Percentiles rank a stretch among this genome's conserved stretches.
Evolutionary conservation across 1,139 yeast species (phyloP).

Genomic region (Magnusiomyces magnusii): DNA sequence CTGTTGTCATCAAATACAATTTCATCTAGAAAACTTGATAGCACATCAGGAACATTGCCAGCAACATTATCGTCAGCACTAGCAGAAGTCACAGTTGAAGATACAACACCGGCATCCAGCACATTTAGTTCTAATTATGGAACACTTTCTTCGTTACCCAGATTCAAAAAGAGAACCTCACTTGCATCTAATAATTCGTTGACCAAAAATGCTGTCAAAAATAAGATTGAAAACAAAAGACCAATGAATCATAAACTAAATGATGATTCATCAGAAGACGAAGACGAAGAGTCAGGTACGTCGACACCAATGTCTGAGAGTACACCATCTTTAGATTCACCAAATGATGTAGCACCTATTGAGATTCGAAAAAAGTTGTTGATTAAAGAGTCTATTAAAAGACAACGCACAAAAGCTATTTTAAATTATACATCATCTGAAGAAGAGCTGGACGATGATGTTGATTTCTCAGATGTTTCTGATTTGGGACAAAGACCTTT

Average conservation of each 20-base stretch:
- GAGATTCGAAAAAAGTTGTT: background rate
- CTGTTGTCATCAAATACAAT: background rate
- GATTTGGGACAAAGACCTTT: background rate
- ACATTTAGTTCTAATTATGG: background rate
- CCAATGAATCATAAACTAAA: slow-evolving; percentile 75
- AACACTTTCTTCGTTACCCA: slow-evolving; percentile 37
- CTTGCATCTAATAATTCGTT: background rate
- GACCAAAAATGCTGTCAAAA: background rate
- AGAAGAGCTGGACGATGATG: slow-evolving; percentile 11
- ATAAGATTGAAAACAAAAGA: slow-evolving; percentile 21
- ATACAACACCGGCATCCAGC: slow-evolving; percentile 2
- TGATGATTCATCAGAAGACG: slow-evolving; percentile 44
- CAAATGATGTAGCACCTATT: background rate
- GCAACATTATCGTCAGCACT: background rate
- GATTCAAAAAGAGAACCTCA: slow-evolving; percentile 41
- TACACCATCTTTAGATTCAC: slow-evolving; percentile 23
- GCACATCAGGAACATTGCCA: background rate
- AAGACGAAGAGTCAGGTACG: slow-evolving; percentile 14
- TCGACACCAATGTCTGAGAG: slow-evolving; percentile 17
- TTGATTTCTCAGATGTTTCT: background rate
- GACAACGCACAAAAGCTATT: slow-evolving; percentile 19
- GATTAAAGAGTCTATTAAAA: slow-evolving; percentile 5
- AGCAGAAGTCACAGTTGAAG: slow-evolving; percentile 2
- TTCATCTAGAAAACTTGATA: background rate
- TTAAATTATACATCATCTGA: slow-evolving; percentile 25